Evolutionary conservation across 805 yeast species (phyloP).

Genomic region (Ogataea populi-albae): DNA sequence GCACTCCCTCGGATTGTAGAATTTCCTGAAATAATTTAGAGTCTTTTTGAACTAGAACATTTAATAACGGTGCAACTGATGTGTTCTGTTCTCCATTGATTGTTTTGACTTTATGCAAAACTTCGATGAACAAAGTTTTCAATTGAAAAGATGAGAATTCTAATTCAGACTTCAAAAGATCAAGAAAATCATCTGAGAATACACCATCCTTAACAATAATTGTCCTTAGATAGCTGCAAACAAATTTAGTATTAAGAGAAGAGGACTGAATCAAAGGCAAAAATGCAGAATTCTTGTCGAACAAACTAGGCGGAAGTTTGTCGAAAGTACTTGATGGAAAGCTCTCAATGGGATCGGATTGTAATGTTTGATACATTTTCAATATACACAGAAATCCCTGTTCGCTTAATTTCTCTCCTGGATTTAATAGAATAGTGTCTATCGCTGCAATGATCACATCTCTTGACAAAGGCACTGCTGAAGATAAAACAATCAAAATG

Average conservation of each 20-base stretch:
- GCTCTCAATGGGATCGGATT: conserved; percentile 28
- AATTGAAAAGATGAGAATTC: conserved; percentile 21
- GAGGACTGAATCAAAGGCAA: conserved; percentile 18
- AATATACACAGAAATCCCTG: conserved; percentile 47
- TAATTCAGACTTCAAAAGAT: conserved; percentile 10
- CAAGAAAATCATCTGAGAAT: conserved; percentile 11
- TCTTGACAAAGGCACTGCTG: conserved; percentile 64
- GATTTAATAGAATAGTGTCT: conserved; percentile 47
- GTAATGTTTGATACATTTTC: conserved; percentile 49
- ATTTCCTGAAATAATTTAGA: conserved; percentile 39
- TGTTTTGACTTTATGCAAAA: conserved; percentile 17
- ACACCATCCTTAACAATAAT: conserved; percentile 15
- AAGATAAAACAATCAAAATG: conserved; percentile 68
- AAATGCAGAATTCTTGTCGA: conserved; percentile 19
- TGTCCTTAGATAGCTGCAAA: conserved; percentile 29
- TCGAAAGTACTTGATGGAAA: conserved; percentile 24
- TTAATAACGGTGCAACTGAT: conserved; percentile 34
- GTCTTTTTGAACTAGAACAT: conserved; percentile 35
- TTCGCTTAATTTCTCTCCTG: conserved; percentile 12
- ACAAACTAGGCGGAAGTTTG: conserved; percentile 21
- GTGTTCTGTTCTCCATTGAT: conserved; percentile 13
- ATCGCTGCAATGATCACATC: conserved; percentile 59
- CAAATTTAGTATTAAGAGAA: conserved; percentile 23
- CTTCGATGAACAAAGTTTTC: conserved; percentile 20
- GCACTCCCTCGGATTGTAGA: conserved; percentile 34